phyloP scores from a whole-genome alignment of 2,329 filamentous ascomycete species.

The Pseudocercospora macadamiae region DNA sequence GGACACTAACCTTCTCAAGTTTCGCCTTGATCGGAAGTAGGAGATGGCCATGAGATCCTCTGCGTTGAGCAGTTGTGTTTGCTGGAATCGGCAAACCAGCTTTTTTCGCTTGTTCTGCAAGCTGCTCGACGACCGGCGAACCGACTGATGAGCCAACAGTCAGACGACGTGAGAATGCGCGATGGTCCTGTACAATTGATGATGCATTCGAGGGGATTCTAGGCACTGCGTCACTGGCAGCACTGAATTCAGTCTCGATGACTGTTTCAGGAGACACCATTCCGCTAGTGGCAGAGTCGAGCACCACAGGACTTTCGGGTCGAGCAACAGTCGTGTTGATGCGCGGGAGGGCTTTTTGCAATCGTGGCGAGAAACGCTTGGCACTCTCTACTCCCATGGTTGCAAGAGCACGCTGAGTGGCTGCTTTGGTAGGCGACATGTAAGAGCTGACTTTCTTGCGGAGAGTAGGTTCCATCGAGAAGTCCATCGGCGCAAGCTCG shows the following conservation, averaged over 20 bases:
- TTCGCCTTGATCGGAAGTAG: conserved; percentile 29
- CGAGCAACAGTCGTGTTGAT: conserved; percentile 10
- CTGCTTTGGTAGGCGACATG: conserved; percentile 38
- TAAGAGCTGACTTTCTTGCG: conserved; percentile 37
- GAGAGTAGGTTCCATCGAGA: conserved; percentile 9
- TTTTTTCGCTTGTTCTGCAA: conserved; percentile 23
- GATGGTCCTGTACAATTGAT: neutral
- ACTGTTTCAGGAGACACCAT: conserved; percentile 12
- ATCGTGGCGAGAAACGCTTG: conserved; percentile 14
- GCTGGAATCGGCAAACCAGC: conserved; percentile 24
- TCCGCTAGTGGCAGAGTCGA: neutral
- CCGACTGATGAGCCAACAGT: conserved; percentile 10
- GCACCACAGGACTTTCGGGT: neutral
- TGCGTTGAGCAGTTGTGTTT: conserved; percentile 25
- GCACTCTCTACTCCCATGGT: conserved; percentile 26
- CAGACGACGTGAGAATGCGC: conserved; percentile 4
- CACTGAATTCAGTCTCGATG: conserved; percentile 2
- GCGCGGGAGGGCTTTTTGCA: conserved; percentile 17
- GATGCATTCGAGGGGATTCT: neutral
- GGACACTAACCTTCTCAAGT: conserved; percentile 23
- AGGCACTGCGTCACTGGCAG: neutral
- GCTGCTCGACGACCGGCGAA: conserved; percentile 12
- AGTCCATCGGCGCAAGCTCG: conserved; percentile 1
- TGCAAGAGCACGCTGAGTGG: conserved; percentile 31
- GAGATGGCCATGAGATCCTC: conserved; percentile 27